Percentiles rank a stretch among this genome's conserved stretches.
Conservation (phyloP, 1,139 yeast genomes). For the Yamadazyma sp. region DNA sequence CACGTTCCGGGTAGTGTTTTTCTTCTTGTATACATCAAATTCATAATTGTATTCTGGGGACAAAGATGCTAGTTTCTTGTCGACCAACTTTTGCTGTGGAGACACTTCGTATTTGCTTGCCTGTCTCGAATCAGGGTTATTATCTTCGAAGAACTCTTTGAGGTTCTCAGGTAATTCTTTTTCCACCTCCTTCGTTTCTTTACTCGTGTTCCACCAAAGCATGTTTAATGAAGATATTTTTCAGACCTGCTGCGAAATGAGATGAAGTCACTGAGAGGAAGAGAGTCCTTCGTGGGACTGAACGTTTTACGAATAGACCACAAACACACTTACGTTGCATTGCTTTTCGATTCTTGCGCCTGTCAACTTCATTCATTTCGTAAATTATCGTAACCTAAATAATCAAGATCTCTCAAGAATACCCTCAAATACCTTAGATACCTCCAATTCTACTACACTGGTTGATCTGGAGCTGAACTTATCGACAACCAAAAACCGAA, state of each 20-base stretch:
- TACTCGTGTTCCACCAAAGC: constrained; percentile 18
- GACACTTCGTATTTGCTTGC: constrained; percentile 26
- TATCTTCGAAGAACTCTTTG: constrained; percentile 32
- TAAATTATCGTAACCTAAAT: neutral
- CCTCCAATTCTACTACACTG: constrained; percentile 25
- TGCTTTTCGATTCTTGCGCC: too few species aligned
- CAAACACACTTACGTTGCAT: too few species aligned
- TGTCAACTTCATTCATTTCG: neutral
- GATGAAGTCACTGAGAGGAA: neutral
- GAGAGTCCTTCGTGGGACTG: too few species aligned
- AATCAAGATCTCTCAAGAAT: constrained; percentile 23
- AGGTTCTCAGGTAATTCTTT: constrained; percentile 34
- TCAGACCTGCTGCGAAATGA: neutral
- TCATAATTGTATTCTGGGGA: constrained; percentile 24
- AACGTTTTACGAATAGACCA: too few species aligned
- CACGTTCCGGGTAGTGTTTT: constrained; percentile 26
- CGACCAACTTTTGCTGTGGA: constrained; percentile 30
- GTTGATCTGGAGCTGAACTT: constrained; percentile 17
- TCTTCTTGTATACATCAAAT: constrained; percentile 33
- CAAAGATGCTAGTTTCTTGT: constrained; percentile 22
- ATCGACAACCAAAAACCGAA: constrained; percentile 33
- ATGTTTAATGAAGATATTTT: constrained; percentile 1
- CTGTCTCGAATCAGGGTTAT: constrained; percentile 31
- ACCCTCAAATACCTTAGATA: constrained; percentile 42
- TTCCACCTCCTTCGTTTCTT: constrained; percentile 26